Base-by-base conservation (phyloP, 306 rosid genomes). In the Medicago arabica region DNA sequence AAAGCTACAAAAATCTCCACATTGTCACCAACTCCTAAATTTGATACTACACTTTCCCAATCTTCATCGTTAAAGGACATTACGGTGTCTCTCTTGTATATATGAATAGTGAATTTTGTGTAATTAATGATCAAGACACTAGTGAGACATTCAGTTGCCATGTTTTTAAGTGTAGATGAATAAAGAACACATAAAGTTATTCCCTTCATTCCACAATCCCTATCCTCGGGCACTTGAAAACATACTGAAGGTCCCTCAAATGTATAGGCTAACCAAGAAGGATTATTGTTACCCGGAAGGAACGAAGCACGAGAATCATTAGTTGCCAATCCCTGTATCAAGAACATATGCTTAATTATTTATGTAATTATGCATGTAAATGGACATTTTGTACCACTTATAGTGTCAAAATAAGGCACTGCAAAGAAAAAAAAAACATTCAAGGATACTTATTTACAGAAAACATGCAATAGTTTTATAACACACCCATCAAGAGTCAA, bases 261-360 rank as follows among this genome's bases (percentile, higher is more conserved):
- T 17, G 15, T 74, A 39, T 65, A 44, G 38, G 55, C 2, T 57
- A 67, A 47, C 83, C 83, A 80, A 46, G n/a, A 34, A 43, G 83
- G 83, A 43, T 31, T 41, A 41, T 79, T 79, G 43, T 68, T 70
- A 46, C 80, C 66, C 8, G 79, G 84, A 18, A 80, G 67, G 28
- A 17, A 18, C 50, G 41, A 10, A 25, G 31, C 55, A 46, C 14
- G 28, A 7, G 68, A 53, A 62, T 19, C 69, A 19, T 51, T 60
- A 15, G 58, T 9, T 13, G 9, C 10, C 69, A 74, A 66, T 54
- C 61, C 74, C 78, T 72, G 60, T 65, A 34, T 21, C 39, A 67
- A 1, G 15, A 36, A 74, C 25, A n/a, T 40, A 21, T 41, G 43
- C 39, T 23, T 46, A 16, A 11, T 75, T 40, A 34, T 59, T 36